Evolutionary conservation across 768 basidiomycete species (phyloP), one percentile per base, ranked within the genome.

Genomic region (Tulasnella sp.): DNA sequence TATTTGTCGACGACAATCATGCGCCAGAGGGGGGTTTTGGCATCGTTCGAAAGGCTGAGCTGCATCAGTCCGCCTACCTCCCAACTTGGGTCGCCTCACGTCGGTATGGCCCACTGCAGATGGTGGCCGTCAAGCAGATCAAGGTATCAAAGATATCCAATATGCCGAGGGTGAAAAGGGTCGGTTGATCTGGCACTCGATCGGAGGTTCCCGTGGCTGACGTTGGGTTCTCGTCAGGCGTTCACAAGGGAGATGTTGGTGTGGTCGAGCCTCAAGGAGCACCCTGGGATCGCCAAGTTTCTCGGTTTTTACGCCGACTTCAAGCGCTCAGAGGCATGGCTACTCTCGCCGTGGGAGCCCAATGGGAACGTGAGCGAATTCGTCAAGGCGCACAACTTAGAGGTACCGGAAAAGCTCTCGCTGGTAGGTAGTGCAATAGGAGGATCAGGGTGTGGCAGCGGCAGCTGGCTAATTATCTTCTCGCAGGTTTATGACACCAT

Each of bases 281-380:
- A 74, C 42, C 73, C 73, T 14, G 44, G 44, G 0, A 74, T 74
- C 39, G 39, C 44, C 39, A 74, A 74, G 18, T 74, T 74, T 19
- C 19, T 74, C n/a, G 73, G 73, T 6, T 74, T 74, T 21, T 46
- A 74, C 21, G 62, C 62, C 62, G 62, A 68, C 62, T 68, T 68
- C 27, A 68, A 68, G 18, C 62, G 62, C 4, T 31, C 62, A 14
- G 62, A 68, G 16, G 62, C 62, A 6, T 68, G 62, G 62, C 6
- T 68, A 14, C 31, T 68, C 4, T 68, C 62, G 6, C 62, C 62
- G 16, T 68, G 62, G 62, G 62, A 68, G 62, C 62, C 62, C 16
- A 31, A 68, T 6, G 62, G 62, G 31, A 68, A 68, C 18, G 27
- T 68, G 8, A 68, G 31, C 12, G 62, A 68, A 6, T 68, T 68